Conservation (phyloP, 192 early-diverging fungal genomes). For the Spizellomyces sp. region DNA sequence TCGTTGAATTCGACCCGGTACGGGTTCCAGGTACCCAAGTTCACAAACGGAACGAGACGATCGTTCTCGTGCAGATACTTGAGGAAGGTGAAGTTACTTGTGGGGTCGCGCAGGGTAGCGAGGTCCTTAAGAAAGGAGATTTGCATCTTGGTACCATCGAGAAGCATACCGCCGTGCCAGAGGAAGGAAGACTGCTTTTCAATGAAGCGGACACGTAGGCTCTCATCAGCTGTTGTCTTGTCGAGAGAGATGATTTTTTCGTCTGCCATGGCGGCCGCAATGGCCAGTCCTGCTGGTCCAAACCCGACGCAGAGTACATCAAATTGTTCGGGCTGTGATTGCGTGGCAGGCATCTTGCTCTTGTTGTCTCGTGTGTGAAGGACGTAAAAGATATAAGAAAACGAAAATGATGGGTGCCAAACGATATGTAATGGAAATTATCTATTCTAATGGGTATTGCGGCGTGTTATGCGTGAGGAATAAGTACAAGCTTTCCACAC, state of each 20-base stretch:
- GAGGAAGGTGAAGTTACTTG: slow-evolving; percentile 27
- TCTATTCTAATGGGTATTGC: no score
- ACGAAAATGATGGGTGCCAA: no score
- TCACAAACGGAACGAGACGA: slow-evolving; percentile 21
- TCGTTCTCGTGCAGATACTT: slow-evolving; percentile 27
- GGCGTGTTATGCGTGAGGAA: no score
- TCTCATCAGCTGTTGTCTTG: neutral
- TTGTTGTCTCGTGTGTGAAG: no score
- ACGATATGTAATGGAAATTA: no score
- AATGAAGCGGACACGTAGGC: slow-evolving; percentile 13
- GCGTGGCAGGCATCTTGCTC: no score
- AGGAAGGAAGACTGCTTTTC: slow-evolving; percentile 30
- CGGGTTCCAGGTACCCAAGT: slow-evolving; percentile 23
- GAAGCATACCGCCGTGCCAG: slow-evolving; percentile 35
- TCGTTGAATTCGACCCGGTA: slow-evolving; percentile 33
- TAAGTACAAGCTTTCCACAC: no score
- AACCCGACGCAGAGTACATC: slow-evolving; percentile 37
- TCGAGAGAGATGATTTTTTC: slow-evolving; percentile 3
- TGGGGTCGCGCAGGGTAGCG: slow-evolving; percentile 32
- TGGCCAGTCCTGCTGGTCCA: slow-evolving; percentile 32
- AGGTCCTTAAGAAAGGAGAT: slow-evolving; percentile 39
- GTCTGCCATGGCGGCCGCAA: slow-evolving; percentile 32
- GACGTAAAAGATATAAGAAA: no score
- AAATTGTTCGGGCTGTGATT: neutral
- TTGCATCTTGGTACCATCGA: slow-evolving; percentile 25